Evolutionary conservation across 83 land plant genomes (phyloP).

Genomic region (Picea abies): DNA sequence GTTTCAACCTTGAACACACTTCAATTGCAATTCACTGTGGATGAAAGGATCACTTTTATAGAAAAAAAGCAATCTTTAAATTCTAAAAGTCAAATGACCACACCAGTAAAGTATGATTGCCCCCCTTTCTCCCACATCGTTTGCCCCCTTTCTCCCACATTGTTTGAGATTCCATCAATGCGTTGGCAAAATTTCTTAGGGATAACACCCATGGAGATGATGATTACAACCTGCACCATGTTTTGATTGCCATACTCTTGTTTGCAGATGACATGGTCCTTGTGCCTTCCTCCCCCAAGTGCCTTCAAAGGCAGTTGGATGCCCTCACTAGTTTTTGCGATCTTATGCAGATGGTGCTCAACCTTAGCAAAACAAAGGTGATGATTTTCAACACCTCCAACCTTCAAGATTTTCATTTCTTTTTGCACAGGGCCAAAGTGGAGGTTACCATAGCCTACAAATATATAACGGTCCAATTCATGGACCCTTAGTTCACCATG

Average conservation of each 20-base stretch:
- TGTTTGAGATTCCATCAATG: neutral
- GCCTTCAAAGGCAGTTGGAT: neutral
- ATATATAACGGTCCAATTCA: neutral
- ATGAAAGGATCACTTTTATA: too few relatives aligned
- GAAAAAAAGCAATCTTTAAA: too few relatives aligned
- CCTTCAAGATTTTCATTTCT: neutral
- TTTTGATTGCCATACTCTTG: neutral
- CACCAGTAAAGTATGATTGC: too few relatives aligned
- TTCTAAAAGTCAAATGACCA: too few relatives aligned
- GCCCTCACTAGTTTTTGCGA: neutral
- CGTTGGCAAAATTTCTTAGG: neutral
- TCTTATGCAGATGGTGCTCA: neutral
- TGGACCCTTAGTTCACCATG: too few relatives aligned
- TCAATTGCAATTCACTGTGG: too few relatives aligned
- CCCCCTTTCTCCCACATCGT: too few relatives aligned
- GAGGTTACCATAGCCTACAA: neutral
- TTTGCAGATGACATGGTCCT: neutral
- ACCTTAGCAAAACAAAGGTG: neutral
- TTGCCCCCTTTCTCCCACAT: neutral
- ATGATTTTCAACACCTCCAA: neutral
- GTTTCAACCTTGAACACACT: too few relatives aligned
- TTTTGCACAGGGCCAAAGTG: neutral
- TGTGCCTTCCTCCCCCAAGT: neutral
- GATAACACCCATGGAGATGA: neutral
- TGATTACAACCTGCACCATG: too few relatives aligned